Evolutionary conservation across 495 filamentous ascomycete genomes (phyloP), one percentile per base, ranked within the genome.

Genomic region (Penicillium pulvis): DNA sequence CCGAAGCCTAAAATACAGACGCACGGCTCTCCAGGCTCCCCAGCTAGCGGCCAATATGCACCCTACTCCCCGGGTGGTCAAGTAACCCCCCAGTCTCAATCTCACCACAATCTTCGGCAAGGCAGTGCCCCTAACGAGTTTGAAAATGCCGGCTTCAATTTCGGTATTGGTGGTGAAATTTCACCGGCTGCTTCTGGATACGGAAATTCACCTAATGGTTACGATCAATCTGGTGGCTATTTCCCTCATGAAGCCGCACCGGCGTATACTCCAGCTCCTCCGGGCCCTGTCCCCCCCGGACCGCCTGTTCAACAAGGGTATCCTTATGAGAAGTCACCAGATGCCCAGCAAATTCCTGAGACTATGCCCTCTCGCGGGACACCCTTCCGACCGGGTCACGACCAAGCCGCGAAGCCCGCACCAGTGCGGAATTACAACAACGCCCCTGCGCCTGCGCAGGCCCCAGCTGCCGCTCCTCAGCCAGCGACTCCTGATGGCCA

Each of bases 321-420:
- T 51, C 41, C 53, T n/a, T 57, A 63, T 41, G 62, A 64, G 23
- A 64, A 54, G 9, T n/a, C 51, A 14, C 49, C 58, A 54, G 69
- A 65, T 44, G 33, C 33, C 11, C 62, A 64, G 55, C 77, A 74
- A 61, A 79, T 83, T 52, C 79, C 82, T 3, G 88, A 92, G 68
- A 76, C 76, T n/a, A 78, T 95, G 3, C 74, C 91, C 16, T 80
- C 84, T 31, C 94, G 97, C 68, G 92, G 93, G 10, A 76, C 80
- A 6, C 94, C 94, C 11, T 84, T 95, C 49, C 84, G 93, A 19
- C 85, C 90, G 4, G 94, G 93, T 14, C 79, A 88, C 57, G 85
- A 76, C 70, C 83, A 55, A 77, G 78, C 58, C 57, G 63, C 65
- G n/a, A 87, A 85, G 58, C 89, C 91, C 2, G 77, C 87, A 2